Evolutionary conservation across 805 yeast genomes (phyloP), one percentile per base, ranked within the genome.

Genomic region (Saccharomycopsis guyanensis): DNA sequence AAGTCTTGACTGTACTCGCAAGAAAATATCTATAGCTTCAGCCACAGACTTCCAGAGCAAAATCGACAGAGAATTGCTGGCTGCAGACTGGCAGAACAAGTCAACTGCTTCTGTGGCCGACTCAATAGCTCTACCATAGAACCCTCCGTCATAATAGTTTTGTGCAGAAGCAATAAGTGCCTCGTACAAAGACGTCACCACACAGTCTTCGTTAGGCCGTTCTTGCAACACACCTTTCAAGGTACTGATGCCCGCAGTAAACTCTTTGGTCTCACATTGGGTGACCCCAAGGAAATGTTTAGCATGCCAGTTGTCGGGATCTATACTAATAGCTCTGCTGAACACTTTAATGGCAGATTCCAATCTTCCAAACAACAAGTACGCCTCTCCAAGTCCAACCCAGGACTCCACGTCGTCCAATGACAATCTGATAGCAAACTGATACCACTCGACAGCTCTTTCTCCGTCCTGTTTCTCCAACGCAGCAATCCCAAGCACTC

Each of bases 361-460:
- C 38, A 82, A 67, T 51, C 96, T 72, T 2, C 98, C 98, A 61
- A 93, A 78, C 22, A 79, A 75, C 45, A 74, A 69, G 61, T 93
- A 93, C 0, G 96, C 91, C 60, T 93, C 97, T n/a, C 98, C 98
- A n/a, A 93, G 67, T 1, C 96, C 96, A 24, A 84, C 69, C 97
- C 97, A 91, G 2, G 95, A 82, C 53, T 85, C 82, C 1, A 75
- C 60, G 62, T 93, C 97, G 44, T 58, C 53, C 2, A 31, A 13
- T 37, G 79, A 68, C 53, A 83, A 66, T 51, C 97, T 72, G 41
- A 93, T 68, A 1, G 96, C 88, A 23, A 80, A 75, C 62, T 93
- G 98, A 59, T 86, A 88, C 76, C 85, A 80, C 61, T 85, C 91
- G 40, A 91, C 82, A 0, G 98, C 95, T 46, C 78, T 79, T 1